A percentile compares a stretch with the other conserved stretches of the same genome.
These are phyloP conservation scores for Fraxinus latifolia DNA, from an alignment of 305 asterid species.

Conservation along the genomic window DNA sequence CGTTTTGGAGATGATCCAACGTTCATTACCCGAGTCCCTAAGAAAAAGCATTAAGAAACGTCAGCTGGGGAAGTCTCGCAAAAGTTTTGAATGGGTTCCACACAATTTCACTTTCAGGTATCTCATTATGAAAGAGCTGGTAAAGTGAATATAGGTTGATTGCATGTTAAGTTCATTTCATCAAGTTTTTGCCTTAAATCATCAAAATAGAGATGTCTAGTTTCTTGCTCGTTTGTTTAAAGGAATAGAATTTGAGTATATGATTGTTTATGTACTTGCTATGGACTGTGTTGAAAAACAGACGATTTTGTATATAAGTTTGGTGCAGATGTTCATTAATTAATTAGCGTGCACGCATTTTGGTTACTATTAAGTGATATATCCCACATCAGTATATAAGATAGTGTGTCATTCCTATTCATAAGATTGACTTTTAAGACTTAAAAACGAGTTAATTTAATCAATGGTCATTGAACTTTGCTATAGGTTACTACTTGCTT, in stretches of 20 bases:
- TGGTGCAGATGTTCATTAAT: conserved; percentile 15
- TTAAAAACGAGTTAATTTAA: not conserved
- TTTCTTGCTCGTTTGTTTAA: conserved; percentile 27
- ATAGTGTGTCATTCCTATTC: not conserved
- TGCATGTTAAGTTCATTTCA: not conserved
- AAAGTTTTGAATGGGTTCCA: conserved; percentile 74
- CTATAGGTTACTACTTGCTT: not conserved
- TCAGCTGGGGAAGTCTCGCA: conserved; percentile 59
- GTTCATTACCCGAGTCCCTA: conserved; percentile 68
- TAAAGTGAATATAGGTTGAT: conserved; percentile 33
- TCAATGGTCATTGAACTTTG: not conserved
- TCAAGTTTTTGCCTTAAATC: not conserved
- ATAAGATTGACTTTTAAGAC: not conserved
- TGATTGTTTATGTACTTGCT: conserved; percentile 7
- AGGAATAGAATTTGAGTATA: conserved; percentile 27
- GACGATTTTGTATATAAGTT: conserved; percentile 16
- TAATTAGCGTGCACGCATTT: not conserved
- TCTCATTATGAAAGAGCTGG: conserved; percentile 72
- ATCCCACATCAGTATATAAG: not conserved
- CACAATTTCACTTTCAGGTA: conserved; percentile 82
- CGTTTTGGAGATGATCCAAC: conserved; percentile 66
- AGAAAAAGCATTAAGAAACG: conserved; percentile 65
- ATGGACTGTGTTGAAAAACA: conserved; percentile 18
- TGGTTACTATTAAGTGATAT: not conserved
- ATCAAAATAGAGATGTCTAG: conserved; percentile 7